These are phyloP conservation scores for Plasmodium vinckei DNA, from an alignment of 169 alveolate genomes.

Conservation along the genomic window DNA sequence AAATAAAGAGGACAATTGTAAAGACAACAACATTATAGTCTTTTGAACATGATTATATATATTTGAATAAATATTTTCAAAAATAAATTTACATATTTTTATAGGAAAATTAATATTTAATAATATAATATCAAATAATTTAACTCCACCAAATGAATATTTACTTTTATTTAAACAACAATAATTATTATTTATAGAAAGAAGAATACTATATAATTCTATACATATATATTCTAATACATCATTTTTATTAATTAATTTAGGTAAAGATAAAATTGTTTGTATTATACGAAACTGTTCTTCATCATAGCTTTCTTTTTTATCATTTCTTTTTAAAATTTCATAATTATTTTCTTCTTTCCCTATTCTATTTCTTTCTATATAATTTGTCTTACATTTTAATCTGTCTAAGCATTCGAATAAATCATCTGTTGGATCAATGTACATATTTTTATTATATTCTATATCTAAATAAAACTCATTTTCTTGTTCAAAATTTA, in stretches of 20 bases:
- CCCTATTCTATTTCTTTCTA: slow-evolving; percentile 20
- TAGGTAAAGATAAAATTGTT: slow-evolving; percentile 32
- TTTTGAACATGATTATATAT: slow-evolving; percentile 18
- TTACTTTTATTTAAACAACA: slow-evolving; percentile 15
- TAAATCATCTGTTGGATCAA: slow-evolving; percentile 56
- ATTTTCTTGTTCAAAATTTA: slow-evolving; percentile 29
- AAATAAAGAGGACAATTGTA: slow-evolving; percentile 25
- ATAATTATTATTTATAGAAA: slow-evolving; percentile 29
- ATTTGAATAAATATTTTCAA: slow-evolving; percentile 42
- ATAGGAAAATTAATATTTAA: slow-evolving; percentile 34
- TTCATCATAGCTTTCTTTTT: slow-evolving; percentile 48
- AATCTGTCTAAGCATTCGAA: slow-evolving; percentile 58
- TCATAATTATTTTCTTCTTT: slow-evolving; percentile 13
- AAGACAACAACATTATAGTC: slow-evolving; percentile 34
- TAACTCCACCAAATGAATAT: neutral
- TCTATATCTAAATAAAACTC: slow-evolving; percentile 48
- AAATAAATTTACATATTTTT: slow-evolving; percentile 32
- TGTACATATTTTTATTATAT: slow-evolving; percentile 29
- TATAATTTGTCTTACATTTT: slow-evolving; percentile 29
- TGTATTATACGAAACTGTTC: slow-evolving; percentile 51
- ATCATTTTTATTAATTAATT: slow-evolving; percentile 25
- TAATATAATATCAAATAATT: slow-evolving; percentile 27
- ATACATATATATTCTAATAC: slow-evolving; percentile 41
- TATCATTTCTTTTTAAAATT: slow-evolving; percentile 31
- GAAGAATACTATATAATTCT: slow-evolving; percentile 22